Percentiles rank a stretch among this genome's conserved stretches.
phyloP scores from a whole-genome alignment of 768 basidiomycete genomes.

The Trametes maxima region DNA sequence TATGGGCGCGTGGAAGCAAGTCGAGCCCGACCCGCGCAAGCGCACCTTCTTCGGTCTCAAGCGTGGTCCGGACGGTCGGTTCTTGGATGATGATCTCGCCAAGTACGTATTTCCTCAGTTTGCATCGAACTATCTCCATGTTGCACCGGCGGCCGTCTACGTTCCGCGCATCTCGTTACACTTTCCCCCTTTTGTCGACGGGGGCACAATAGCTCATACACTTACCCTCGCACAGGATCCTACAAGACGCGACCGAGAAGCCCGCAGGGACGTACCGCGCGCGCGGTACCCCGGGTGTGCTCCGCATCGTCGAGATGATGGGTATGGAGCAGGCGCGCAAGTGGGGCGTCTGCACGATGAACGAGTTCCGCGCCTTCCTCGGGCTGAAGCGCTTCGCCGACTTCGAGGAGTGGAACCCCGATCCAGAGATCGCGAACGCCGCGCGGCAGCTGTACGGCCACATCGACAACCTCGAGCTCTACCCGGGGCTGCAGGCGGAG shows the following conservation, averaged over 20 bases:
- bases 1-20: slow-evolving; percentile 18
- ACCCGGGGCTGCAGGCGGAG: slow-evolving; percentile 46
- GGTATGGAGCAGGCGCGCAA: slow-evolving; percentile 54
- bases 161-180: background rate
- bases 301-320: slow-evolving; percentile 58
- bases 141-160: background rate
- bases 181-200: background rate
- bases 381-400: slow-evolving; percentile 64
- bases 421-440: slow-evolving; percentile 54
- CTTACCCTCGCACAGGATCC: slow-evolving; percentile 29
- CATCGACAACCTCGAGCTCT: slow-evolving; percentile 79
- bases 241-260: slow-evolving; percentile 48
- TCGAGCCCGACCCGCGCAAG: slow-evolving; percentile 28
- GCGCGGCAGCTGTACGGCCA: slow-evolving; percentile 69
- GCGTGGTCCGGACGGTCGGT: slow-evolving; percentile 43
- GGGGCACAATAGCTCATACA: background rate
- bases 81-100: slow-evolving; percentile 52
- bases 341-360: slow-evolving; percentile 55
- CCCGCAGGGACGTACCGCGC: slow-evolving; percentile 52
- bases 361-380: slow-evolving; percentile 74
- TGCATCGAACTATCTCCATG: background rate
- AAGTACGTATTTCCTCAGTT: slow-evolving; percentile 11
- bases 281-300: slow-evolving; percentile 47
- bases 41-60: slow-evolving; percentile 37
- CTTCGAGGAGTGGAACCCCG: slow-evolving; percentile 76